Conservation (phyloP, 2,329 filamentous ascomycete species). For the Geosmithia flava region DNA sequence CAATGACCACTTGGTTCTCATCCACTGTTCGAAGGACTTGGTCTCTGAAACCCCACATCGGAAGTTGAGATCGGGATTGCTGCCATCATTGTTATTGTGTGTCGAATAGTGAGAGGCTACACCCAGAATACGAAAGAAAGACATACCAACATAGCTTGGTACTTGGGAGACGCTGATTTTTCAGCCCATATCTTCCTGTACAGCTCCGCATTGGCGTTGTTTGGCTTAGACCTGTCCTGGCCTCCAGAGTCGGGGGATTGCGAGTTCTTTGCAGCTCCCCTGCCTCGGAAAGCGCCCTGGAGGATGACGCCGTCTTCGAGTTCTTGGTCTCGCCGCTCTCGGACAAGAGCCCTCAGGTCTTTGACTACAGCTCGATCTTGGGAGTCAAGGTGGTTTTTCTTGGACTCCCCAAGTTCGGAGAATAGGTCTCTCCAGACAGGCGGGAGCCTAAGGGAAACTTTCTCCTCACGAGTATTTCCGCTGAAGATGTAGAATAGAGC, state of each 20-base stretch:
- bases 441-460: slow-evolving; percentile 66
- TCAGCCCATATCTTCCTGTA: slow-evolving; percentile 47
- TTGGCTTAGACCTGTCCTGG: slow-evolving; percentile 28
- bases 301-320: slow-evolving; percentile 64
- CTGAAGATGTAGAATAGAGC: slow-evolving; percentile 75
- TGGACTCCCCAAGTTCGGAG: slow-evolving; percentile 60
- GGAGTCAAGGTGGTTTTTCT: slow-evolving; percentile 58
- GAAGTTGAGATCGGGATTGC: slow-evolving; percentile 63
- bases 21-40: slow-evolving; percentile 69
- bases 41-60: slow-evolving; percentile 77
- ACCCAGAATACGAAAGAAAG: background rate
- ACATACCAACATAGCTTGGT: slow-evolving; percentile 64
- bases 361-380: slow-evolving; percentile 58
- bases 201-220: slow-evolving; percentile 28
- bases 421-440: slow-evolving; percentile 76
- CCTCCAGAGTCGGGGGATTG: slow-evolving; percentile 32
- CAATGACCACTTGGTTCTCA: slow-evolving; percentile 73
- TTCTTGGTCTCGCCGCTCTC: slow-evolving; percentile 55
- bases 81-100: slow-evolving; percentile 6
- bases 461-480: slow-evolving; percentile 72
- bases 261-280: slow-evolving; percentile 31
- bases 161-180: slow-evolving; percentile 46
- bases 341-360: slow-evolving; percentile 57
- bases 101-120: background rate
- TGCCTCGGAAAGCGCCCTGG: slow-evolving; percentile 61